These are phyloP conservation scores for Lentinus tigrinus DNA, from an alignment of 768 basidiomycete genomes.

Conservation along the genomic window DNA sequence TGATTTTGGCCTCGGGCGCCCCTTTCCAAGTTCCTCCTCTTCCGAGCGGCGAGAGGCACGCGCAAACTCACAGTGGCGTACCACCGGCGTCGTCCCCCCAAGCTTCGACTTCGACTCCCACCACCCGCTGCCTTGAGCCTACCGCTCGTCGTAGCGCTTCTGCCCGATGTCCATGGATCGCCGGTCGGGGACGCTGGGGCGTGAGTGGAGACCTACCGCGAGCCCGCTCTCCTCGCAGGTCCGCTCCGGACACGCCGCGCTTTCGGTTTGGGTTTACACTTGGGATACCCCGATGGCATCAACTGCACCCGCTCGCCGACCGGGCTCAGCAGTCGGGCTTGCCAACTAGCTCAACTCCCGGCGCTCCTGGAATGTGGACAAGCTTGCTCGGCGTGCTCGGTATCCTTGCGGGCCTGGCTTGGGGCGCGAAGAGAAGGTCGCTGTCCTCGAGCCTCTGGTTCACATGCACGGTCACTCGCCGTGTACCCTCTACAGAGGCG, in stretches of 20 bases:
- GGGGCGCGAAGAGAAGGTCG: background rate
- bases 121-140: background rate
- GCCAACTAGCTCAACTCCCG: background rate
- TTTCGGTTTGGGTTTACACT: too few relatives aligned
- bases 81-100: background rate
- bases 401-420: background rate
- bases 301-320: background rate
- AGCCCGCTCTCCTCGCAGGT: background rate
- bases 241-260: background rate
- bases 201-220: background rate
- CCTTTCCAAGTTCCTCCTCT: too few relatives aligned
- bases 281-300: background rate
- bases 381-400: background rate
- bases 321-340: background rate
- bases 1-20: background rate
- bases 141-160: conserved; percentile 10
- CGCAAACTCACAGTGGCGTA: background rate
- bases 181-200: background rate
- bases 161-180: conserved; percentile 15
- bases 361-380: background rate
- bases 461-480: background rate
- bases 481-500: background rate
- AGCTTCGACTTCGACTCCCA: background rate
- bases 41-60: background rate
- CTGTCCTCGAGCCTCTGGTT: background rate